phyloP scores from a whole-genome alignment of 2,329 filamentous ascomycete species.

The Penicillium sp. region DNA sequence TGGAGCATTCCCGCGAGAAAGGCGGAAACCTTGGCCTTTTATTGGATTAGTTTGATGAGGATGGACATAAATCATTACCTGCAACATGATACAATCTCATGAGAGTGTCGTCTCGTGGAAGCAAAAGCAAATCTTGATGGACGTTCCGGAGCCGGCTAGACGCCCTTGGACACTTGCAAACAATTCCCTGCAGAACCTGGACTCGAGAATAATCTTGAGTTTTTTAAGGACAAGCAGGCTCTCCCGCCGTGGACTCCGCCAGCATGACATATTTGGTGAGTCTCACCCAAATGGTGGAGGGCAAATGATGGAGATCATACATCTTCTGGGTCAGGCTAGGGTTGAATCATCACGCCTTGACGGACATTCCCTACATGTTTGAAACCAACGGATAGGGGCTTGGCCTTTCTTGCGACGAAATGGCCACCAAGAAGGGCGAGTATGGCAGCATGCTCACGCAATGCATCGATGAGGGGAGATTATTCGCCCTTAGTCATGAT shows the following conservation, averaged over 20 bases:
- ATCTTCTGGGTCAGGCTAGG: conserved; percentile 1
- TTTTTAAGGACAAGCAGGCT: not conserved
- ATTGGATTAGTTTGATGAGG: not conserved
- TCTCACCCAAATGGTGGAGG: not conserved
- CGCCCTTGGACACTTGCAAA: not conserved
- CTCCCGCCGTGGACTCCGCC: not conserved
- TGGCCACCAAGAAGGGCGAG: not conserved
- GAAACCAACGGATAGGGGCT: not conserved
- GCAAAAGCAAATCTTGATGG: not conserved
- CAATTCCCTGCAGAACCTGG: not conserved
- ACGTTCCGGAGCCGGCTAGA: not conserved
- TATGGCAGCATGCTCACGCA: not conserved
- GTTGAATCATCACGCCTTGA: not conserved
- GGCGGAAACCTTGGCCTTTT: not conserved
- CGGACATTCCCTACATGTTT: not conserved
- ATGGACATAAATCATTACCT: conserved; percentile 1
- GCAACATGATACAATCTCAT: not conserved
- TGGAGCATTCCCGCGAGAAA: not conserved
- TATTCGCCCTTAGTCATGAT: not conserved
- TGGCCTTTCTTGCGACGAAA: no score
- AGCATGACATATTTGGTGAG: not conserved
- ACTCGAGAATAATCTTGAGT: not conserved
- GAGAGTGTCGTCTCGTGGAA: not conserved
- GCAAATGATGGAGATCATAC: conserved; percentile 4
- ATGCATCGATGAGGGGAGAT: not conserved